Conservation (phyloP, 1,284 basidiomycete species). For the Pulveroboletus sp. region DNA sequence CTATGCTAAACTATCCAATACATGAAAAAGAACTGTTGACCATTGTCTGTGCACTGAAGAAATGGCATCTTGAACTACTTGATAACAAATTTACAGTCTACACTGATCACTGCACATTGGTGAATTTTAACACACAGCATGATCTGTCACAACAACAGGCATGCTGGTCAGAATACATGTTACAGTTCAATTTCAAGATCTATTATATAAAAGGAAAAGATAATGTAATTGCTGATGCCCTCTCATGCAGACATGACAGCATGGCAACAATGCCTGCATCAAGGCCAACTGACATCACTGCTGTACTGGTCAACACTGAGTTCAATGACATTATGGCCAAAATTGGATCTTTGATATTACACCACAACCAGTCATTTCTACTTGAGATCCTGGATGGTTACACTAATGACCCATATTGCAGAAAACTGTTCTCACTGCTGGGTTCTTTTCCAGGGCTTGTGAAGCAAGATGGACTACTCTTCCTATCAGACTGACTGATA, state of each 20-base stretch:
- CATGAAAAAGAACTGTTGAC: constrained; percentile 43
- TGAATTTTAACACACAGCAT: constrained; percentile 16
- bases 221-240: neutral
- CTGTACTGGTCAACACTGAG: no score
- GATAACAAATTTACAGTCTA: constrained; percentile 26
- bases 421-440: constrained; percentile 15
- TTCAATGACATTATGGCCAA: no score
- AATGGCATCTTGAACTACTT: constrained; percentile 39
- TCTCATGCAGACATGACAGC: no score
- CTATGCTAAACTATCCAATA: constrained; percentile 40
- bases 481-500: no score
- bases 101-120: neutral
- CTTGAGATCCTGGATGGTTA: constrained; percentile 35
- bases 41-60: constrained; percentile 37
- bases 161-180: neutral
- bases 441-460: no score
- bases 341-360: no score
- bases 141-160: constrained; percentile 33
- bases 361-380: constrained; percentile 2
- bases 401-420: constrained; percentile 29
- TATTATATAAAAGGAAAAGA: neutral
- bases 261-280: no score
- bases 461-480: no score
- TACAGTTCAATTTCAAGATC: neutral
- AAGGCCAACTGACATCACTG: no score